These are phyloP conservation scores for Colletotrichum salicis DNA, from an alignment of 2,329 filamentous ascomycete genomes.

Conservation along the genomic window DNA sequence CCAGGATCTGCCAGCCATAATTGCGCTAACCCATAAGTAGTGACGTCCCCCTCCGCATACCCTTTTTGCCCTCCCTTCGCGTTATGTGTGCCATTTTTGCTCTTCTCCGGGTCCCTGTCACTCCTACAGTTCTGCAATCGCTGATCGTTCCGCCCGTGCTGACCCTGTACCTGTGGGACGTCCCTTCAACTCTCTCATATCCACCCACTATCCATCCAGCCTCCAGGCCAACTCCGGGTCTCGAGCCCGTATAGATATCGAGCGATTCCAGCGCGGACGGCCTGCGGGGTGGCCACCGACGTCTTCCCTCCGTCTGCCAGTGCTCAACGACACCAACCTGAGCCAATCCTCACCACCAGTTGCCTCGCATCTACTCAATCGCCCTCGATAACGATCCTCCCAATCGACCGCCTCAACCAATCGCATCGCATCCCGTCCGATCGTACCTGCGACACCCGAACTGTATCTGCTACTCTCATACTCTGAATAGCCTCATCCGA, in stretches of 20 bases:
- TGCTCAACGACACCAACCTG: neutral
- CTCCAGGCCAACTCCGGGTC: neutral
- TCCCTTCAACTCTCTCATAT: neutral
- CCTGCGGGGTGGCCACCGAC: neutral
- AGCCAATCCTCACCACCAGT: neutral
- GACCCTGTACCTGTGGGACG: neutral
- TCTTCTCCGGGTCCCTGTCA: neutral
- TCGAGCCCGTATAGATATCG: slow-evolving; percentile 6
- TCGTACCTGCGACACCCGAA: neutral
- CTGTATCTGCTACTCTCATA: neutral
- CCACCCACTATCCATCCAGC: neutral
- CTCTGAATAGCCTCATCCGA: neutral
- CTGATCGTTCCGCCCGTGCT: neutral
- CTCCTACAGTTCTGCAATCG: neutral
- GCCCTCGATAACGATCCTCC: neutral
- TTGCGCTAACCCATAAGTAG: neutral
- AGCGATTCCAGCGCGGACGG: neutral
- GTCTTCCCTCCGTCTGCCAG: neutral
- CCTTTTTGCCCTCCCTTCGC: neutral
- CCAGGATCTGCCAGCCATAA: neutral
- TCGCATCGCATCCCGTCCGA: neutral
- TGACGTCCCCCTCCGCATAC: neutral
- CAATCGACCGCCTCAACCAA: neutral
- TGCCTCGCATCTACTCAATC: neutral
- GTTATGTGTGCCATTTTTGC: neutral